Evolutionary conservation across 306 rosid genomes (phyloP), one percentile per base, ranked within the genome.

Genomic region (Pueraria montana): DNA sequence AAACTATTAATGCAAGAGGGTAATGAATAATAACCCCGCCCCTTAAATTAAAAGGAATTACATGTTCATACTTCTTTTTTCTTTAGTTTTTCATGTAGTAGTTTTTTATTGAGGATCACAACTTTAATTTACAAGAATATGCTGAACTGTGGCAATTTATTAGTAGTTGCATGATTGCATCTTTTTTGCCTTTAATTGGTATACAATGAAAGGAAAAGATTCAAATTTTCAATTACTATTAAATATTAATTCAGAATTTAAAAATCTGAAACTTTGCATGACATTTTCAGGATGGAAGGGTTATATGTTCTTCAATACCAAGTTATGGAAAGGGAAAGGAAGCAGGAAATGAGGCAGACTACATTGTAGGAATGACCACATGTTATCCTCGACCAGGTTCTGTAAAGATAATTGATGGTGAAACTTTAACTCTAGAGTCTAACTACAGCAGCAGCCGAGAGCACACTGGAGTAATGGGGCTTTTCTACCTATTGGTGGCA

Each of bases 391-490:
- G 8, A 65, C 89, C 87, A 6, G 95, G 98, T 56, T 85, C 93
- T 38, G 55, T 92, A 27, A 85, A 87, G 85, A 90, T 94, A 66
- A 38, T 23, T 2, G 87, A 84, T 59, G 91, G 91, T 14, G 98
- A 94, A 86, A 84, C 72, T 1, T 68, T 92, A 69, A 80, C 78
- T 77, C 73, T 89, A 1, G 90, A 70, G 67, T 90, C 97, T 0
- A 82, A 75, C 4, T 94, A 94, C 72, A 71, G 34, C 14, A 84
- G 24, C 50, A 38, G 46, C 20, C 72, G 11, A n/a, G 71, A 42
- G 2, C 97, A 91, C 85, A 88, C 86, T 0, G 98, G 97, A 75
- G 94, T 92, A 4, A 94, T 94, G 97, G 97, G 94, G 16, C 82
- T 92, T 32, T 90, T 94, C 78, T 86, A 91, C 79, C 80, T 94